Base-by-base conservation (phyloP, 1,284 basidiomycete species). In the Apiotrichum mycotoxinovorans region DNA sequence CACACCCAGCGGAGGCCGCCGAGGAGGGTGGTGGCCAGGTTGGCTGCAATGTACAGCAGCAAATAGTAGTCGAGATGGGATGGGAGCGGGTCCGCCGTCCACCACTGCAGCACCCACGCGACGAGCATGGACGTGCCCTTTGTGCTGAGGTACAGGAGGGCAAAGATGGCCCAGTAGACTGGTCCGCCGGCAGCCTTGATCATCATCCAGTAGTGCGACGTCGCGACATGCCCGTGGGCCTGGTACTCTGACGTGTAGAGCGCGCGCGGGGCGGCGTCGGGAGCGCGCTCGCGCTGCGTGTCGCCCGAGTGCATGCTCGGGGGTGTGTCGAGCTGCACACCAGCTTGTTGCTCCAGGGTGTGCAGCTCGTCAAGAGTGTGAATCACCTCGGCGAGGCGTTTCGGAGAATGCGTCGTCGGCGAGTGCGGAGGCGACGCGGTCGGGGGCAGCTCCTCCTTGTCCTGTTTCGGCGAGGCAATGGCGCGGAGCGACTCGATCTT, bases 161-260 rank as follows among this genome's bases (percentile, higher is more conserved):
- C 61, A 52, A 76, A 65, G 34, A 67, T 26, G 3, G 57, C 51
- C 69, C 79, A 80, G 51, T 80, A 81, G 20, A 66, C 58, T 4
- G 63, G 41, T 0, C 79, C 75, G 17, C 80, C 79, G 0, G 70
- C 72, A 3, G 71, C 61, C n/a, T 42, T 30, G 53, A 76, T 58
- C 23, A 78, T 57, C 27, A 76, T 64, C 54, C 60, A 56, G 58
- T 76, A 78, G 51, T 75, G 69, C 22, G 54, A 65, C 1, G 43
- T 27, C 3, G 60, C 49, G 11, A 78, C 74, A 23, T 69, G 65
- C 2, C 76, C 83, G 33, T 88, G 83, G 11, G 69, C 71, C 10
- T 87, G 87, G 55, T 87, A 81, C 33, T 90, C 87, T 72, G 89
- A 82, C 38, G 86, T 83, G 69, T 88, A 87, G 54, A 91, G 49